Base-by-base conservation (phyloP, 495 filamentous ascomycete species). In the Friedmanniomyces endolithicus region DNA sequence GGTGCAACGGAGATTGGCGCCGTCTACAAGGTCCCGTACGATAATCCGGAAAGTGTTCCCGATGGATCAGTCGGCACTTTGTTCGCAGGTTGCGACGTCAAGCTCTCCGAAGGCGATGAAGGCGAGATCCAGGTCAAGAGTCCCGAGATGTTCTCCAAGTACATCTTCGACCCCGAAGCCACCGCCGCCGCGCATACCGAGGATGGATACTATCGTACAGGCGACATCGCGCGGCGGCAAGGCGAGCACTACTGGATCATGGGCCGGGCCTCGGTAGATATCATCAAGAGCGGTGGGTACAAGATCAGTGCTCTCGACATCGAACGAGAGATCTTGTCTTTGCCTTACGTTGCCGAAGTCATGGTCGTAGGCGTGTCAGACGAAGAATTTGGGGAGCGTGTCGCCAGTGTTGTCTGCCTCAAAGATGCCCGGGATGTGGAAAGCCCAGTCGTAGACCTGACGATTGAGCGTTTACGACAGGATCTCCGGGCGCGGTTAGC, bases 1-100 rank as follows among this genome's bases (percentile, higher is more conserved):
- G 74, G 73, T 0, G 69, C 71, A 12, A 74, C 74, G 9, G 74
- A 77, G 54, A 70, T 75, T 58, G 72, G 72, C 6, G 70, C 71
- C 9, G 68, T 74, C 6, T 72, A 74, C 33, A 74, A 71, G 43
- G 69, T 69, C 7, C 64, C 64, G 33, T 49, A 74, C n/a, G 64
- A 68, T 25, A 53, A 67, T 23, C 57, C 61, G 6, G 19, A 20
- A 22, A 61, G 66, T 8, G 67, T 65, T 1, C 72, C 73, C 6
- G 72, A 75, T 48, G 74, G 73, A 6, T 64, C 63, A 17, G 70
- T 75, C n/a, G 71, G 70, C 22, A 68, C 65, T 34, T 64, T 63
- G 0, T 69, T 71, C 6, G 52, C 62, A 6, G 68, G 68, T 31
- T 47, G 64, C 31, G 67, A 69, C 25, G 46, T 70, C 20, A 60